A percentile compares a stretch with the other conserved stretches of the same genome.
These are phyloP conservation scores for Metroxylon sagu DNA, from an alignment of 176 grass and related monocot species.

Conservation along the genomic window DNA sequence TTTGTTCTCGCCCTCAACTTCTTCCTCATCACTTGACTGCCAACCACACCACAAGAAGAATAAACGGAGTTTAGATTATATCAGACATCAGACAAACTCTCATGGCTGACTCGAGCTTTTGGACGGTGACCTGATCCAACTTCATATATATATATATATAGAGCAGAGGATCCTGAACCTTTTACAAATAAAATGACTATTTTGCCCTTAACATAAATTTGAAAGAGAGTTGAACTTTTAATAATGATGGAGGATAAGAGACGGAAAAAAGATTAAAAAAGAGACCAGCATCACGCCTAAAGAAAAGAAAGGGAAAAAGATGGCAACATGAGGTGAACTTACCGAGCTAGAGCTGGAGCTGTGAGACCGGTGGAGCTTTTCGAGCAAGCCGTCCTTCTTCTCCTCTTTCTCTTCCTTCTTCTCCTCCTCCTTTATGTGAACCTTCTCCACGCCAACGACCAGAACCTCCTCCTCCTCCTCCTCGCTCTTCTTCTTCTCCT, in stretches of 20 bases:
- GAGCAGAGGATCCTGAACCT: no score
- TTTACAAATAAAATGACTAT: no score
- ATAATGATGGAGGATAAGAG: no score
- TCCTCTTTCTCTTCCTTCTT: constrained; percentile 19
- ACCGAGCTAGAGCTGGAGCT: constrained; percentile 92
- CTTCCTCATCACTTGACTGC: constrained; percentile 90
- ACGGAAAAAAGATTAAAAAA: no score
- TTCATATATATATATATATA: no score
- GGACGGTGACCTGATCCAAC: no score
- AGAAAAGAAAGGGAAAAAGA: neutral
- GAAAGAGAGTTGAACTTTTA: no score
- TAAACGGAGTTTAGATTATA: neutral
- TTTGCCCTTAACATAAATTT: no score
- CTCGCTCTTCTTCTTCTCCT: constrained; percentile 7
- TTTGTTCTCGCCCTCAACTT: constrained; percentile 49
- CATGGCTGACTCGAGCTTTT: no score
- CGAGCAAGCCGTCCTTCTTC: constrained; percentile 67
- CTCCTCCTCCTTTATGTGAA: constrained; percentile 17
- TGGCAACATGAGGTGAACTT: neutral
- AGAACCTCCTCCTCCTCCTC: constrained; percentile 64
- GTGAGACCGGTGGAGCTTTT: constrained; percentile 63
- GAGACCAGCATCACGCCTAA: neutral
- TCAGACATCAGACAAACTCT: no score
- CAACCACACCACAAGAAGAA: neutral
- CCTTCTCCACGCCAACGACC: constrained; percentile 39